Conservation (phyloP, 805 yeast genomes). For the Monosporozyma siamensis region DNA sequence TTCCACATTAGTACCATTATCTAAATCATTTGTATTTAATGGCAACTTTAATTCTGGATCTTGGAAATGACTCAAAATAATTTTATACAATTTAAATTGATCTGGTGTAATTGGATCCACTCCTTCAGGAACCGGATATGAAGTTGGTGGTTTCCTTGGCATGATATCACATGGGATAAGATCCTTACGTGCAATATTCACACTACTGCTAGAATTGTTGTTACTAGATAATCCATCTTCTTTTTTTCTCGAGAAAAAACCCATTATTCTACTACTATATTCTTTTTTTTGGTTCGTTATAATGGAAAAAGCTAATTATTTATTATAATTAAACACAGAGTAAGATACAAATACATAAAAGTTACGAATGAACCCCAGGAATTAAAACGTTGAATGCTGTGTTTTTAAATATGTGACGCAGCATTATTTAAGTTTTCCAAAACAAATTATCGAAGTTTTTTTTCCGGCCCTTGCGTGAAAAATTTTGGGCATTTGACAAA, state of each 20-base stretch:
- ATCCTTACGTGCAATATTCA: conserved; percentile 5
- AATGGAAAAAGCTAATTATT: too few species aligned
- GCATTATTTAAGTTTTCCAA: too few species aligned
- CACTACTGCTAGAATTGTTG: conserved; percentile 8
- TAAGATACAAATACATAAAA: too few species aligned
- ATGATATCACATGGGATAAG: conserved; percentile 18
- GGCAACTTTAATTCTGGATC: conserved; percentile 16
- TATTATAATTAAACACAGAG: too few species aligned
- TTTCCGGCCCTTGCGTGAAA: too few species aligned
- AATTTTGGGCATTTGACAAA: too few species aligned
- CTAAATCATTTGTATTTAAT: conserved; percentile 31
- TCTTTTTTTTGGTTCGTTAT: background rate
- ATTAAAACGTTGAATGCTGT: too few species aligned
- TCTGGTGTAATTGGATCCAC: conserved; percentile 13
- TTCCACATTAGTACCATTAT: conserved; percentile 12
- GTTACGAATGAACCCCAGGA: too few species aligned
- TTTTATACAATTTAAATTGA: conserved; percentile 14
- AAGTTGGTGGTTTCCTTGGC: conserved; percentile 17
- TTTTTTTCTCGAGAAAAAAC: conserved; percentile 16
- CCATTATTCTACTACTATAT: conserved; percentile 12
- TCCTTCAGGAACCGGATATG: conserved; percentile 4
- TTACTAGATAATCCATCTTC: background rate
- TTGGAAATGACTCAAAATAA: conserved; percentile 15
- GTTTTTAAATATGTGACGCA: too few species aligned
- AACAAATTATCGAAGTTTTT: too few species aligned